Conservation (phyloP, 345 rosid genomes). For the Sonneratia caseolaris region DNA sequence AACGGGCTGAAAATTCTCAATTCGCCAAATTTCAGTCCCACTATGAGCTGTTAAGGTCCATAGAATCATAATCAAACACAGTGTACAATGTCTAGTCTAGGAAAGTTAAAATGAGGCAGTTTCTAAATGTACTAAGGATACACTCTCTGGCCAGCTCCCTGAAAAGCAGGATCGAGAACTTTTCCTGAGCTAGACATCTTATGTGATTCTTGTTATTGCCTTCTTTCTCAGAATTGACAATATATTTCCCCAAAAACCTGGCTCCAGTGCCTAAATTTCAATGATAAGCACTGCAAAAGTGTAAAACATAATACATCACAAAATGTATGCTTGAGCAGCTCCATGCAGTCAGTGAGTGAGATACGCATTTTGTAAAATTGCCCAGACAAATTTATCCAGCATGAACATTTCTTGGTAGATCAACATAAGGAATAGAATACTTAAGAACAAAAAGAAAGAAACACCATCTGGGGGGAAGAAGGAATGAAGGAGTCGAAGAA, state of each 20-base stretch:
- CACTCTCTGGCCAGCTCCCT: constrained; percentile 90
- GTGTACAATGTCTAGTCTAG: too few relatives aligned
- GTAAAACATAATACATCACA: background rate
- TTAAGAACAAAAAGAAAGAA: background rate
- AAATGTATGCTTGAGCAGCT: background rate
- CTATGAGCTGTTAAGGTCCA: constrained; percentile 58
- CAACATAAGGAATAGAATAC: background rate
- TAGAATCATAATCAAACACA: constrained; percentile 8
- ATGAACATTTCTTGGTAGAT: background rate
- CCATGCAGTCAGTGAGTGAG: background rate
- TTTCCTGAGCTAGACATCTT: constrained; percentile 69
- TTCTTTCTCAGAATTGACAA: constrained; percentile 10
- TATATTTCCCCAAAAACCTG: background rate
- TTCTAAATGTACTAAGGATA: constrained; percentile 38
- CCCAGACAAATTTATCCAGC: background rate
- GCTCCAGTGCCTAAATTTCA: background rate
- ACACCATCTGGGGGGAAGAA: background rate
- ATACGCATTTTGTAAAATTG: background rate
- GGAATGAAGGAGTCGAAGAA: background rate
- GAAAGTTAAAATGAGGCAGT: background rate
- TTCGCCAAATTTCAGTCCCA: constrained; percentile 96
- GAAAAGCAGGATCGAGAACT: constrained; percentile 89
- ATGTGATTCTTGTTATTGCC: constrained; percentile 5
- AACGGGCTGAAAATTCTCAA: constrained; percentile 89
- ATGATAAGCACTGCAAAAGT: background rate